Evolutionary conservation across 2,329 filamentous ascomycete species (phyloP).

Genomic region (Sclerotinia nivalis): DNA sequence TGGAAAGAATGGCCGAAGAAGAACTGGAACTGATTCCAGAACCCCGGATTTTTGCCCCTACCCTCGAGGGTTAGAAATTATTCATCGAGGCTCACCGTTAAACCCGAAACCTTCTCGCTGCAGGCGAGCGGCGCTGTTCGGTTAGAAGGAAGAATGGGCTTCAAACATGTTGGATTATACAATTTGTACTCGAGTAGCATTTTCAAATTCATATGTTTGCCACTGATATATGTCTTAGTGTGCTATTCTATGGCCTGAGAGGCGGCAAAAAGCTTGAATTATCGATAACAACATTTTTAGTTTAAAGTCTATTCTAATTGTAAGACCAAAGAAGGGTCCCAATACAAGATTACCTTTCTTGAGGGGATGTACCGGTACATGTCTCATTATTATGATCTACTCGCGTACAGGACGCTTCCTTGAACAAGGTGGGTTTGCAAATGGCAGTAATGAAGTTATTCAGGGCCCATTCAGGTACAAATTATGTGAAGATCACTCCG

Average conservation of each 20-base stretch:
- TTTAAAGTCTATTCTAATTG: neutral
- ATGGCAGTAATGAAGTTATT: constrained; percentile 15
- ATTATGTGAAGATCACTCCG: constrained; percentile 20
- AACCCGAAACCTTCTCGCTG: neutral
- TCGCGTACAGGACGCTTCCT: neutral
- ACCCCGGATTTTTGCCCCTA: constrained; percentile 22
- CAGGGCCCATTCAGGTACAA: constrained; percentile 14
- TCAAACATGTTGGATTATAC: neutral
- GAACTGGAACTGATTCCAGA: constrained; percentile 13
- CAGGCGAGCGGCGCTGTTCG: constrained; percentile 3
- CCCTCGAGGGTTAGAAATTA: constrained; percentile 21
- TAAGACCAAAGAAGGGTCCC: constrained; percentile 5
- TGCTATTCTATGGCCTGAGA: constrained; percentile 1
- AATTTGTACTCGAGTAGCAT: too few species aligned
- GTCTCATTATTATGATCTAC: constrained; percentile 21
- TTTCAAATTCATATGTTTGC: constrained; percentile 9
- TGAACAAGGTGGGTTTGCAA: neutral
- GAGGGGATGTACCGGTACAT: constrained; percentile 4
- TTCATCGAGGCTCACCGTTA: constrained; percentile 18
- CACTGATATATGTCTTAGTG: constrained; percentile 21
- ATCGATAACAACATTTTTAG: constrained; percentile 17
- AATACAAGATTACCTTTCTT: neutral
- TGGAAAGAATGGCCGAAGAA: constrained; percentile 8
- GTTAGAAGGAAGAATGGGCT: constrained; percentile 4
- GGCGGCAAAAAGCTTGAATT: constrained; percentile 13